Conservation (phyloP, 176 grass and related monocot species). For the Ensete ventricosum region DNA sequence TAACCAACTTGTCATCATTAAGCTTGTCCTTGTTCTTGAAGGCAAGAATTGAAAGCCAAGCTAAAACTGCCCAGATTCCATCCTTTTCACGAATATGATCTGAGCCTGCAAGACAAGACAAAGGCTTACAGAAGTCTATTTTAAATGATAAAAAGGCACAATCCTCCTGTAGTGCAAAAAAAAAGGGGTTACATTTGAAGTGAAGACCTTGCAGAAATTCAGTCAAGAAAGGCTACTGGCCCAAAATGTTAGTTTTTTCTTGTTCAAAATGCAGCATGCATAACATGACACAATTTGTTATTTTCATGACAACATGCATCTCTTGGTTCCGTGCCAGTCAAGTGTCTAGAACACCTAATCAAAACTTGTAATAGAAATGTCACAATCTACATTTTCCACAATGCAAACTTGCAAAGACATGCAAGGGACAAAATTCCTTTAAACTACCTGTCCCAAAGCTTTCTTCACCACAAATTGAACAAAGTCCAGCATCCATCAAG, state of each 20-base stretch:
- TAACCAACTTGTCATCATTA: conserved; percentile 63
- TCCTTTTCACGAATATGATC: conserved; percentile 99
- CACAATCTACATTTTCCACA: not conserved
- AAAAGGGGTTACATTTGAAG: not conserved
- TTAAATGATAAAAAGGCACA: too few relatives aligned
- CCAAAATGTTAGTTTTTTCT: not conserved
- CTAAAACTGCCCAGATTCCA: conserved; percentile 99
- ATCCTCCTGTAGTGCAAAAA: too few relatives aligned
- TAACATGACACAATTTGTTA: not conserved
- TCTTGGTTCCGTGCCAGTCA: not conserved
- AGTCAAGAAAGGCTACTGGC: not conserved
- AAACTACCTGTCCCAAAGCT: conserved; percentile 89
- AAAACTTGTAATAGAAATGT: not conserved
- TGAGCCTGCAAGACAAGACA: conserved; percentile 47
- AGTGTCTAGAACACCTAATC: too few relatives aligned
- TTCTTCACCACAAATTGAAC: conserved; percentile 96
- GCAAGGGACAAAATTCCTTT: not conserved
- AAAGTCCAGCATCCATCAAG: conserved; percentile 94
- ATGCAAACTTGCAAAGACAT: not conserved
- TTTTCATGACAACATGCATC: not conserved
- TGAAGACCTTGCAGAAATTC: not conserved
- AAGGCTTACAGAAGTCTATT: not conserved
- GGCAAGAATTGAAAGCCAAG: conserved; percentile 97
- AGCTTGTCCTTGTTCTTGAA: conserved; percentile 91
- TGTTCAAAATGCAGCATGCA: not conserved